Percentiles rank a stretch among this genome's conserved stretches.
Conservation (phyloP, 495 filamentous ascomycete genomes). For the Penicillium fimorum region DNA sequence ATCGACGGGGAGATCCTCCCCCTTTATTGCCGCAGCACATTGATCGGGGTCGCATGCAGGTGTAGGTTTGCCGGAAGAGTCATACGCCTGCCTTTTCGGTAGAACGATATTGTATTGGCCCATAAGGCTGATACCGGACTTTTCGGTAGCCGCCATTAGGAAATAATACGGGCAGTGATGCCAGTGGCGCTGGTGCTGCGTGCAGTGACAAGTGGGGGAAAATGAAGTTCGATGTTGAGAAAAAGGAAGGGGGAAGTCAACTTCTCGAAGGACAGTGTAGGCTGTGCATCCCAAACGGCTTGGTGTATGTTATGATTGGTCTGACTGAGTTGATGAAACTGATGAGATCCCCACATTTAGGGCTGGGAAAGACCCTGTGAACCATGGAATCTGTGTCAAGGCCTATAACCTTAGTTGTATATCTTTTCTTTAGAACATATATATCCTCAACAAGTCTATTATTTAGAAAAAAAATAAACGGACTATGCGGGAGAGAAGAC, state of each 20-base stretch:
- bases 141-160: slow-evolving; percentile 16
- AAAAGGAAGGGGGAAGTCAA: slow-evolving; percentile 12
- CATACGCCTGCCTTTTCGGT: slow-evolving; percentile 17
- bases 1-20: slow-evolving; percentile 15
- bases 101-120: slow-evolving; percentile 20
- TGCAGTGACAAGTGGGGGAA: slow-evolving; percentile 11
- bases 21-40: slow-evolving; percentile 18
- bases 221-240: slow-evolving; percentile 20
- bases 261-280: too few relatives aligned
- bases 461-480: not conserved
- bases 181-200: slow-evolving; percentile 17
- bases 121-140: slow-evolving; percentile 17
- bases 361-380: not conserved
- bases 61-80: slow-evolving; percentile 20
- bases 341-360: slow-evolving; percentile 3
- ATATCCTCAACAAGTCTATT: not conserved
- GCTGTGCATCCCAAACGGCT: not conserved
- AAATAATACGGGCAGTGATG: slow-evolving; percentile 9
- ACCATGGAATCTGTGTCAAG: not conserved
- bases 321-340: not conserved
- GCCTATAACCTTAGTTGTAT: too few relatives aligned
- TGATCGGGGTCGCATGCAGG: slow-evolving; percentile 6
- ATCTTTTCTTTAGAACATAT: too few relatives aligned
- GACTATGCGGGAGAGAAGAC: not conserved
- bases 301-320: not conserved